Percentiles rank a stretch among this genome's conserved stretches.
Evolutionary conservation across 2,329 filamentous ascomycete species (phyloP).

Genomic region (Botrytis fabae): DNA sequence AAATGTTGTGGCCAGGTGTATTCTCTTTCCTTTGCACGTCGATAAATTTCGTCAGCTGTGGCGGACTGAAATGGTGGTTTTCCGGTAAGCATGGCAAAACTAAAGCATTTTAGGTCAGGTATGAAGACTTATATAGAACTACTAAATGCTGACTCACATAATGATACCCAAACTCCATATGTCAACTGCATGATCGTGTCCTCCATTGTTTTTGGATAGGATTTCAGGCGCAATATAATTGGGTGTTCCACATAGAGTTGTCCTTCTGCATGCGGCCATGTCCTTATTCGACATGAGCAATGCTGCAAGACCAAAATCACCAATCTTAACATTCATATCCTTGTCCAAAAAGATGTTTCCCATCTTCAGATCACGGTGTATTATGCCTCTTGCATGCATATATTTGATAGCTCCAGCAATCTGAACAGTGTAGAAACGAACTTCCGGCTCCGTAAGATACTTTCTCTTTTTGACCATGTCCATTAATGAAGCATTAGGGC

Average conservation of each 20-base stretch:
- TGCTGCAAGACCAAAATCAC: constrained; percentile 93
- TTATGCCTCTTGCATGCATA: constrained; percentile 92
- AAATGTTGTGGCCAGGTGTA: constrained; percentile 76
- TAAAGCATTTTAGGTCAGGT: constrained; percentile 43
- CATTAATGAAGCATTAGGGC: constrained; percentile 93
- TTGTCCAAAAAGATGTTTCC: constrained; percentile 95
- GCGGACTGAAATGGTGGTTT: constrained; percentile 95
- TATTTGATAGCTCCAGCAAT: constrained; percentile 98
- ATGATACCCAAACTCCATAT: constrained; percentile 99
- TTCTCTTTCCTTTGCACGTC: constrained; percentile 66
- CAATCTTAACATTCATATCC: constrained; percentile 96
- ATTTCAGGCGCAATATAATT: constrained; percentile 99
- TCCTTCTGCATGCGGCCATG: constrained; percentile 76
- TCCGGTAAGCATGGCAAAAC: constrained; percentile 94
- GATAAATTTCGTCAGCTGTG: constrained; percentile 84
- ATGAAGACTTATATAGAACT: constrained; percentile 22
- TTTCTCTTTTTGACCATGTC: constrained; percentile 95
- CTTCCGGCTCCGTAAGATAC: constrained; percentile 88
- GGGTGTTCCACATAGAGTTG: constrained; percentile 92
- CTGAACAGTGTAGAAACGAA: constrained; percentile 90
- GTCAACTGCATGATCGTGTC: constrained; percentile 96
- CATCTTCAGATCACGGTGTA: constrained; percentile 96
- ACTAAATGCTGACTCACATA: constrained; percentile 58
- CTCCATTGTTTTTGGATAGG: constrained; percentile 87
- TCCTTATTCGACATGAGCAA: constrained; percentile 89